These are phyloP conservation scores for Arxiozyma slooffiae DNA, from an alignment of 1,139 yeast species.

Conservation along the genomic window DNA sequence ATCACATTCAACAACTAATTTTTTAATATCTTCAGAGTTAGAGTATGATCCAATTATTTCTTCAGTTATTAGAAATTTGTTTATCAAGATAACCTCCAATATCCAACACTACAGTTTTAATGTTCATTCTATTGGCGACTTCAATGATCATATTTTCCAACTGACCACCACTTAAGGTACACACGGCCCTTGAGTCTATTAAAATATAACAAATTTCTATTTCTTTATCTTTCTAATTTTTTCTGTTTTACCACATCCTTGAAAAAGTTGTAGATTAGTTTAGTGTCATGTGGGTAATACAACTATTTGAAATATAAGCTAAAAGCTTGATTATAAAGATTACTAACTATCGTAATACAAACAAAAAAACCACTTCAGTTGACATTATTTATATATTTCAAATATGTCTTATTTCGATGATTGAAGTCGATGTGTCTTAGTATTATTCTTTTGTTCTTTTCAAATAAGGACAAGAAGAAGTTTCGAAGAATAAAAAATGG, in stretches of 20 bases:
- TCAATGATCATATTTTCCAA: slow-evolving; percentile 98
- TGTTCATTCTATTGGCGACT: slow-evolving; percentile 84
- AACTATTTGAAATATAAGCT: background rate
- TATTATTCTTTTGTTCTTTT: too few relatives aligned
- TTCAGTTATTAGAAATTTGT: slow-evolving; percentile 69
- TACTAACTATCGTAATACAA: background rate
- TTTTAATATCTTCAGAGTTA: slow-evolving; percentile 60
- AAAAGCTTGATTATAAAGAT: too few relatives aligned
- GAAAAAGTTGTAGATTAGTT: background rate
- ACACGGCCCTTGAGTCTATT: slow-evolving; percentile 80
- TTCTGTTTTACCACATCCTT: background rate
- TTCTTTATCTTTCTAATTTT: too few relatives aligned
- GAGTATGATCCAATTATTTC: slow-evolving; percentile 87
- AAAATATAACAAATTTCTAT: background rate
- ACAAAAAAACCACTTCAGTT: background rate
- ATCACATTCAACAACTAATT: slow-evolving; percentile 70
- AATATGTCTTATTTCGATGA: background rate
- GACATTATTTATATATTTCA: too few relatives aligned
- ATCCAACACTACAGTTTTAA: slow-evolving; percentile 76
- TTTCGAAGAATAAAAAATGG: background rate
- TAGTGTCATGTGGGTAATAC: background rate
- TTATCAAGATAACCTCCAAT: slow-evolving; percentile 84
- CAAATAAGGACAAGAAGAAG: too few relatives aligned
- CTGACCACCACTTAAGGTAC: slow-evolving; percentile 97
- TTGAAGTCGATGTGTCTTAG: too few relatives aligned